A percentile compares a stretch with the other conserved stretches of the same genome.
Evolutionary conservation across 257 asterid species (phyloP).

Genomic region (Solanum verrucosum): DNA sequence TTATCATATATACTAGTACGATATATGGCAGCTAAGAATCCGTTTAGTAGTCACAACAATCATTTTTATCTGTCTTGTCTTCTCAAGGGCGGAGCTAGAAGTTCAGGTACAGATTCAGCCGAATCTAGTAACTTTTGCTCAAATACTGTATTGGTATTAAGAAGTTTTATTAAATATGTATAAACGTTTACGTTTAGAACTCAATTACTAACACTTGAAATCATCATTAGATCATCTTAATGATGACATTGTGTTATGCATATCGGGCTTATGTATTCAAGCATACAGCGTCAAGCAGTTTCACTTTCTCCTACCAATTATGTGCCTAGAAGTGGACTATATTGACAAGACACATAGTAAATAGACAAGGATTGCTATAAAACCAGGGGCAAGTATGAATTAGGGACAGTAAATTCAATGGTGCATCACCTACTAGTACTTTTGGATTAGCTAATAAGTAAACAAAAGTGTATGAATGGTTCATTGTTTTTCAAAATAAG

Average conservation of each 20-base stretch:
- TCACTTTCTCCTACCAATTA: background rate
- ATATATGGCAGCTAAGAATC: background rate
- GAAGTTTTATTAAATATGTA: no score
- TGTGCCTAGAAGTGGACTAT: background rate
- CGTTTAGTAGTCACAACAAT: background rate
- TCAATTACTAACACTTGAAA: no score
- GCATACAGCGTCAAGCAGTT: background rate
- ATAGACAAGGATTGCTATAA: background rate
- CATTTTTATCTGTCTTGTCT: background rate
- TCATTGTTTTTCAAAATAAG: conserved; percentile 13
- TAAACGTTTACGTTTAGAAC: no score
- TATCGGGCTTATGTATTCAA: background rate
- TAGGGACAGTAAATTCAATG: background rate
- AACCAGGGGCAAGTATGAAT: background rate
- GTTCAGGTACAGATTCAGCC: fast-evolving
- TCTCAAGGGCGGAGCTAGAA: background rate
- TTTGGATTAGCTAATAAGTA: background rate
- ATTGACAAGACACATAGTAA: background rate
- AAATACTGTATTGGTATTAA: no score
- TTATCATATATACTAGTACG: background rate
- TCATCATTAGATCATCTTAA: no score
- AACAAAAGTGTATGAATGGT: background rate
- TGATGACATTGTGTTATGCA: background rate
- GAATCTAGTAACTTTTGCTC: background rate
- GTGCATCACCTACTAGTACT: background rate